phyloP scores from a whole-genome alignment of 129 eudicot genomes.

The Arctium minus region DNA sequence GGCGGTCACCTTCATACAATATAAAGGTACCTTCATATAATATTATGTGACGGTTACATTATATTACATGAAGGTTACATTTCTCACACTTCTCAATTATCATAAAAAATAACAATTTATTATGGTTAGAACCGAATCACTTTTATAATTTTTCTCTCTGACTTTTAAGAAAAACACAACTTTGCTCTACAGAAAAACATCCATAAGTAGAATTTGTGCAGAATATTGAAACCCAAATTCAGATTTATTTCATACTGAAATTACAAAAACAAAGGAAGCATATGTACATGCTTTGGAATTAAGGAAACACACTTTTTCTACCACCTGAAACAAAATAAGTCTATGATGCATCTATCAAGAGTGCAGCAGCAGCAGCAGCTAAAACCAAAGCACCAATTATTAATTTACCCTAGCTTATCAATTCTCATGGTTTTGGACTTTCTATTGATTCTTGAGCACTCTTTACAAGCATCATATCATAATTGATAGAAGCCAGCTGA shows the following conservation, averaged over 20 bases:
- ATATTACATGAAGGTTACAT: too few relatives aligned
- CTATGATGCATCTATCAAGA: too few relatives aligned
- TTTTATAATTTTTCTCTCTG: background rate
- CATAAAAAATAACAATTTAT: too few relatives aligned
- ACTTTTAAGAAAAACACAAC: background rate
- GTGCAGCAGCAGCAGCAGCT: background rate
- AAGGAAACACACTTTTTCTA: conserved; percentile 15
- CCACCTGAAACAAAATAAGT: conserved; percentile 1
- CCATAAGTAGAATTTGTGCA: background rate
- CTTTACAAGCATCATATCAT: conserved; percentile 69
- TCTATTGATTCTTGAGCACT: conserved; percentile 55
- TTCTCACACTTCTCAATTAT: background rate
- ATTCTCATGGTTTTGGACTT: conserved; percentile 29
- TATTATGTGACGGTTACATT: too few relatives aligned
- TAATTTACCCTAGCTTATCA: conserved; percentile 19
- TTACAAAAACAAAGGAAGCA: background rate
- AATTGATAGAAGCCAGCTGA: conserved; percentile 86
- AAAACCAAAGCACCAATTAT: background rate
- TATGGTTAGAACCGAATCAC: background rate
- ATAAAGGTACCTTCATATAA: background rate
- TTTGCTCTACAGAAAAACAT: background rate
- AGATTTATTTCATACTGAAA: conserved; percentile 9
- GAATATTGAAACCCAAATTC: background rate
- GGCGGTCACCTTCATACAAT: too few relatives aligned
- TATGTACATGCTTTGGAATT: background rate